phyloP scores from a whole-genome alignment of 805 yeast genomes.

The Yarrowia sp. region DNA sequence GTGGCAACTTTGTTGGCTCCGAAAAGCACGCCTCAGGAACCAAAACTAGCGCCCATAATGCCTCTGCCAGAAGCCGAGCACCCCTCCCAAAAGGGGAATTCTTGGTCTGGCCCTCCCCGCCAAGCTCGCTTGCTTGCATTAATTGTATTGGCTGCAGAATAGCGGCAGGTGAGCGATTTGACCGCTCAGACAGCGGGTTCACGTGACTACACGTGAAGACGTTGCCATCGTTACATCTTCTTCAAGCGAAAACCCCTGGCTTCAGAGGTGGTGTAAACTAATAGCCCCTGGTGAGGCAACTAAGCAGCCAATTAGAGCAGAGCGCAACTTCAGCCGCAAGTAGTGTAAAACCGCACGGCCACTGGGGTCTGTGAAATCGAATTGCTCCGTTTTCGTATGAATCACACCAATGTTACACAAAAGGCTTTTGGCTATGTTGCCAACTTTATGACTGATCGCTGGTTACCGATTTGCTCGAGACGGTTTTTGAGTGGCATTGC shows the following conservation, averaged over 20 bases:
- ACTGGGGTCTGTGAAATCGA: too few species aligned
- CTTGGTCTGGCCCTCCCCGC: conserved; percentile 6
- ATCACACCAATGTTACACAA: neutral
- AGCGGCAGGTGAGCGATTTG: conserved; percentile 14
- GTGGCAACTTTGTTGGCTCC: conserved; percentile 6
- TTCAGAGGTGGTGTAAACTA: too few species aligned
- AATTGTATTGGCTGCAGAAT: conserved; percentile 8
- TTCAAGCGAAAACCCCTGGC: too few species aligned
- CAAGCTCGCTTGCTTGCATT: conserved; percentile 26
- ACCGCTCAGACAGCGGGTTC: neutral
- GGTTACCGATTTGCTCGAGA: neutral
- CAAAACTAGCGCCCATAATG: neutral
- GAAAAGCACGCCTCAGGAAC: neutral
- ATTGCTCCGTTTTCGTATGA: neutral
- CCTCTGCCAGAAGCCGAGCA: neutral
- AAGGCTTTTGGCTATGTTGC: neutral
- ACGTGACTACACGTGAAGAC: conserved; percentile 1
- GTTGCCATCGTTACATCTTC: neutral
- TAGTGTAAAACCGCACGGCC: too few species aligned
- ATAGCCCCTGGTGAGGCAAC: too few species aligned
- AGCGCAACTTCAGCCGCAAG: too few species aligned
- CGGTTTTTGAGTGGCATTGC: neutral
- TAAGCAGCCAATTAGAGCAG: too few species aligned
- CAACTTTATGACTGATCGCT: neutral
- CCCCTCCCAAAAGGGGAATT: conserved; percentile 1